A percentile compares a stretch with the other conserved stretches of the same genome.
Evolutionary conservation across 495 filamentous ascomycete species (phyloP).

Genomic region (Hypoxylon fragiforme): DNA sequence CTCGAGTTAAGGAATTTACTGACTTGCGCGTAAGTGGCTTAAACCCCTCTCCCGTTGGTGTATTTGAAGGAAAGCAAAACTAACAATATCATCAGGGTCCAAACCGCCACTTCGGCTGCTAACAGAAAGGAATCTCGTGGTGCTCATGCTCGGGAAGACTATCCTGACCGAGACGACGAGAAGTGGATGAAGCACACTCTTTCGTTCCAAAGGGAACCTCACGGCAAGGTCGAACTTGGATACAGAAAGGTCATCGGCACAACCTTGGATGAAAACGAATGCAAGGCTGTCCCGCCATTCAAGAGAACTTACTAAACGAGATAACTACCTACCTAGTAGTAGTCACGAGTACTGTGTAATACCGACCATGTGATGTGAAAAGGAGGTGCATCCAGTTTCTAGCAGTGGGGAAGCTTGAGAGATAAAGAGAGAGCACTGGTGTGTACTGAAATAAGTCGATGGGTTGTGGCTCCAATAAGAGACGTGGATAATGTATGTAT

Average conservation of each 20-base stretch:
- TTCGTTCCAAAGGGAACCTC: constrained; percentile 86
- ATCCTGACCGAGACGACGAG: constrained; percentile 86
- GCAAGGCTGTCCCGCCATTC: constrained; percentile 84
- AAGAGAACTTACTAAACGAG: constrained; percentile 74
- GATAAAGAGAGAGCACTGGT: neutral
- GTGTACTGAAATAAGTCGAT: constrained; percentile 3
- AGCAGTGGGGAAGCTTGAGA: no score
- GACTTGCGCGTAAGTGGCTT: constrained; percentile 80
- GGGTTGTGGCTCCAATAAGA: constrained; percentile 3
- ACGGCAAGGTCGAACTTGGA: constrained; percentile 73
- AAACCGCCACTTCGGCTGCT: constrained; percentile 84
- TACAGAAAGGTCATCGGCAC: constrained; percentile 77
- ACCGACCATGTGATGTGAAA: constrained; percentile 7
- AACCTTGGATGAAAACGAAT: constrained; percentile 88
- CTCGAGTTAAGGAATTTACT: constrained; percentile 90
- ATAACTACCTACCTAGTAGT: no score
- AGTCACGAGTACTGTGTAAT: constrained; percentile 12
- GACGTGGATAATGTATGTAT: constrained; percentile 34
- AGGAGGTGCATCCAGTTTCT: constrained; percentile 1
- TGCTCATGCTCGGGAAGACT: constrained; percentile 94
- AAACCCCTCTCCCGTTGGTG: neutral
- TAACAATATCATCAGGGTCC: constrained; percentile 52
- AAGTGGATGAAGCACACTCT: constrained; percentile 99
- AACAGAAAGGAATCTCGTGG: constrained; percentile 94
- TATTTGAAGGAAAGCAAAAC: neutral